A percentile compares a stretch with the other conserved stretches of the same genome.
These are phyloP conservation scores for Dictyostelium firmibasis DNA, from an alignment of 78 protist species.

Conservation along the genomic window DNA sequence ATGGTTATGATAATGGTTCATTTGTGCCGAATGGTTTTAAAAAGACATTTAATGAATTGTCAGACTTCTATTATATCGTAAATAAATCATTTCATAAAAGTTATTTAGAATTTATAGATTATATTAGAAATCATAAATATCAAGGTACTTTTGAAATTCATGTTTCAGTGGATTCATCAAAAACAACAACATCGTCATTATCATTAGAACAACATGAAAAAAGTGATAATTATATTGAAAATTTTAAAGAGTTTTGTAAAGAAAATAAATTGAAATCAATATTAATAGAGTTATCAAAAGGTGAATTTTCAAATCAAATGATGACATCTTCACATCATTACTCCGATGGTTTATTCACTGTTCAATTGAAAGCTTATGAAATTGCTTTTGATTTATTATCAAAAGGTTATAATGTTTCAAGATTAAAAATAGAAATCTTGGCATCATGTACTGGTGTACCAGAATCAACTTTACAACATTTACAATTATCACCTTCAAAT, in stretches of 20 bases:
- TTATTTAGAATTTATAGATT: not conserved
- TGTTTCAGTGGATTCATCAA: conserved; percentile 12
- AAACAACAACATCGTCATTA: not conserved
- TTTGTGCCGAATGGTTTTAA: not conserved
- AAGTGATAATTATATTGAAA: not conserved
- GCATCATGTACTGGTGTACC: not conserved
- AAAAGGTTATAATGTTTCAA: not conserved
- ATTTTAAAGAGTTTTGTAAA: not conserved
- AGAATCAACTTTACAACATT: not conserved
- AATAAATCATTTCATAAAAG: not conserved
- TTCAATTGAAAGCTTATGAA: not conserved
- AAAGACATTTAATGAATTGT: not conserved
- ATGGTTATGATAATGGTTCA: not conserved
- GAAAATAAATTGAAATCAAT: not conserved
- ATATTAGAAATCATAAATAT: conserved; percentile 9
- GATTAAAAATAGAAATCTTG: not conserved
- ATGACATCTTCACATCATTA: not conserved
- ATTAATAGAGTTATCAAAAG: not conserved
- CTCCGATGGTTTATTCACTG: not conserved
- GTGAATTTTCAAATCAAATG: not conserved
- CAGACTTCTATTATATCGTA: not conserved
- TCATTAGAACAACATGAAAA: not conserved
- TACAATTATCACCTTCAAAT: conserved; percentile 3
- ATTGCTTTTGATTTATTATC: not conserved
- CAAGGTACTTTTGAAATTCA: conserved; percentile 47